phyloP scores from a whole-genome alignment of 805 yeast genomes.

The Metschnikowia lachancei region DNA sequence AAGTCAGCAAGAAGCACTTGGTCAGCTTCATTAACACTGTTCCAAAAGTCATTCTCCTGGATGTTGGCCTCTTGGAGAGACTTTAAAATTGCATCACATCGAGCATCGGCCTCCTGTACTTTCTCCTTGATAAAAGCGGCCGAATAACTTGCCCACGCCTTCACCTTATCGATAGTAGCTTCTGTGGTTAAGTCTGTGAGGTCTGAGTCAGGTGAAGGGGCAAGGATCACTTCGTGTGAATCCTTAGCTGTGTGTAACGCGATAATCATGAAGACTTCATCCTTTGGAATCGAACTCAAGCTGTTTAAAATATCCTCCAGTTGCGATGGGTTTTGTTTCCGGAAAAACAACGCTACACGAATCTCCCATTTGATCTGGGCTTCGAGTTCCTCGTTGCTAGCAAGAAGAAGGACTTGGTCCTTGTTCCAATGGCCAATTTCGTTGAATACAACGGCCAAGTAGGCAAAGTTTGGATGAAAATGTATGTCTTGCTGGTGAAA shows the following conservation, averaged over 20 bases:
- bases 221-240: constrained; percentile 6
- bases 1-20: constrained; percentile 3
- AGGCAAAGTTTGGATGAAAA: constrained; percentile 7
- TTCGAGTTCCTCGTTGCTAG: constrained; percentile 8
- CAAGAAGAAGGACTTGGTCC: constrained; percentile 6
- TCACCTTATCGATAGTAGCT: neutral
- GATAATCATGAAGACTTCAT: constrained; percentile 6
- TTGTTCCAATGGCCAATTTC: constrained; percentile 5
- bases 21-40: neutral
- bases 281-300: constrained; percentile 3
- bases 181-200: neutral
- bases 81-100: constrained; percentile 2
- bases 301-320: neutral
- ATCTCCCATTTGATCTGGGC: constrained; percentile 10
- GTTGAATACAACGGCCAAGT: constrained; percentile 6
- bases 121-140: neutral
- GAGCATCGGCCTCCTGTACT: neutral
- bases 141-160: neutral
- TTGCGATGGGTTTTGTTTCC: neutral
- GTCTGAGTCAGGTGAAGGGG: constrained; percentile 4
- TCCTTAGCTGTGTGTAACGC: constrained; percentile 5
- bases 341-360: constrained; percentile 6
- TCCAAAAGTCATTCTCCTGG: neutral
- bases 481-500: neutral
- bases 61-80: neutral